Base-by-base conservation (phyloP, 2,329 filamentous ascomycete species). In the Cytospora schulzeri region DNA sequence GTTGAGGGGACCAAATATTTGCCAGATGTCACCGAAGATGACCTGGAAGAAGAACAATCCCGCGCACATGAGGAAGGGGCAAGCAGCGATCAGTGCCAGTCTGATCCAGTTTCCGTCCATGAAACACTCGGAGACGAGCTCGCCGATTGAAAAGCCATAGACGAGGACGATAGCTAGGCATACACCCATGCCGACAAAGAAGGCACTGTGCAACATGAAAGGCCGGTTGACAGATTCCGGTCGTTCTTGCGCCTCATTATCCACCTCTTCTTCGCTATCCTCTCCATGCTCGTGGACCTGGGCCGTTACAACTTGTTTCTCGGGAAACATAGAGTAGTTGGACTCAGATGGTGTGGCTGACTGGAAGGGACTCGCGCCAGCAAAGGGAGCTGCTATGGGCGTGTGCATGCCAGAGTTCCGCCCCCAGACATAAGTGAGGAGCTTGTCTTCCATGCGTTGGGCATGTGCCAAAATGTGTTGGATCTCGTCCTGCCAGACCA, bases 1-100 rank as follows among this genome's bases (percentile, higher is more conserved):
- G 33, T 77, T 78, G 57, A 82, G 78, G 3, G 82, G 82, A 0
- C 82, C 82, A n/a, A 83, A 70, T 14, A 83, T 75, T 67, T 84
- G 77, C 68, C 78, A 78, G 4, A 79, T 26, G 53, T 75, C 73
- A 61, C 72, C 72, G 63, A 78, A 71, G 65, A 79, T 74, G 57
- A 76, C 73, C 55, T 77, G 79, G 68, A 82, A 83, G 70, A 83
- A 76, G 77, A 82, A 75, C 70, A 75, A 51, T 29, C 74, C 72
- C 41, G 75, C 72, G 28, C 73, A 71, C 67, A 78, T 72, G 62
- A 80, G 73, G 58, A 80, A 71, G 9, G 79, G 73, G 53, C 75
- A 73, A 7, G 70, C 71, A 3, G 67, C 63, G 6, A 78, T 69
- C 55, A 80, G 70, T 1, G 76, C 78, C 55, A 77, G 72, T 29